A percentile compares a stretch with the other conserved stretches of the same genome.
phyloP scores from a whole-genome alignment of 345 rosid genomes.

The Arabidopsis thaliana region TAIR10.1 NC_003071.7:15507501-15508000 shows the following conservation, averaged over 20 bases:
- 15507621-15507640: conserved; percentile 35
- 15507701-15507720: conserved; percentile 33
- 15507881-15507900: conserved; percentile 19
- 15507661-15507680: conserved; percentile 45
- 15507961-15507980: conserved; percentile 8
- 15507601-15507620: background rate
- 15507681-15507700: conserved; percentile 42
- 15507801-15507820: conserved; percentile 24
- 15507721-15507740: conserved; percentile 48
- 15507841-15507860: conserved; percentile 29
- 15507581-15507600: conserved; percentile 10
- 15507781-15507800: conserved; percentile 26
- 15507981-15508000: conserved; percentile 23
- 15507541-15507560: background rate
- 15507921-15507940: conserved; percentile 27
- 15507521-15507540: conserved; percentile 23
- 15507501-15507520: conserved; percentile 3
- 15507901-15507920: conserved; percentile 12
- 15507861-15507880: conserved; percentile 43
- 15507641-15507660: conserved; percentile 20
- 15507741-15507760: conserved; percentile 37
- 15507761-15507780: conserved; percentile 17
- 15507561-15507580: conserved; percentile 5
- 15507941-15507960: conserved; percentile 39
- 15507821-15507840: conserved; percentile 23